Evolutionary conservation across 2,329 filamentous ascomycete species (phyloP), one percentile per base, ranked within the genome.

Genomic region (Clarireedia homoeocarpa): DNA sequence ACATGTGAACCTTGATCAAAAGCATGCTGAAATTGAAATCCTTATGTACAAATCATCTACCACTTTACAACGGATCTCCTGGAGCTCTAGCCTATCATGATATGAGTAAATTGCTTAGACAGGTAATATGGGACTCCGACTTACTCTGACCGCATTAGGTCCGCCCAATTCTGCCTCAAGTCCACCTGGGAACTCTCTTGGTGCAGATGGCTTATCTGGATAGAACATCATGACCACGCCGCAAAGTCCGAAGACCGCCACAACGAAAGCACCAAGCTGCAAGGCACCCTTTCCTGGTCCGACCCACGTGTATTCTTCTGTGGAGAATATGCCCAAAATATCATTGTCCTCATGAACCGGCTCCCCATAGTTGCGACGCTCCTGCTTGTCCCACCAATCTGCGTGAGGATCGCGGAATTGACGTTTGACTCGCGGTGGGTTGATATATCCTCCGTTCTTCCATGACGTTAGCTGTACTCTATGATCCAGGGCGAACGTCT

Each of bases 361-460:
- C 74, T 99, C 95, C 73, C 91, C 91, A 71, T 89, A 97, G 80
- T 99, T 97, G 68, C 94, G 84, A 71, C 91, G 86, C 74, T 97
- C 94, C 76, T 99, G 94, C 73, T 91, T 88, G 75, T 99, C 92
- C 89, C 91, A 97, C 90, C 91, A 99, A 70, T 89, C 85, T 70
- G 74, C 92, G 71, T 97, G 83, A 38, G 95, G 94, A 73, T 97
- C 94, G 71, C 94, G 89, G 76, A 90, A 88, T 72, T 91, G 86
- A 65, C 92, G 88, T 80, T 96, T 96, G 73, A 92, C 77, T 54
- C 79, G 74, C 14, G 84, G 83, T 57, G 89, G 88, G 74, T 91
- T 90, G 69, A 88, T 80, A 72, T 90, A 94, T 72, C 86, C 87
- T 69, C 89, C 89, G 73, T 91, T 95, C 88, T 91, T 39, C 57